These are phyloP conservation scores for Penicillium sp. DNA, from an alignment of 2,329 filamentous ascomycete genomes.

Conservation along the genomic window DNA sequence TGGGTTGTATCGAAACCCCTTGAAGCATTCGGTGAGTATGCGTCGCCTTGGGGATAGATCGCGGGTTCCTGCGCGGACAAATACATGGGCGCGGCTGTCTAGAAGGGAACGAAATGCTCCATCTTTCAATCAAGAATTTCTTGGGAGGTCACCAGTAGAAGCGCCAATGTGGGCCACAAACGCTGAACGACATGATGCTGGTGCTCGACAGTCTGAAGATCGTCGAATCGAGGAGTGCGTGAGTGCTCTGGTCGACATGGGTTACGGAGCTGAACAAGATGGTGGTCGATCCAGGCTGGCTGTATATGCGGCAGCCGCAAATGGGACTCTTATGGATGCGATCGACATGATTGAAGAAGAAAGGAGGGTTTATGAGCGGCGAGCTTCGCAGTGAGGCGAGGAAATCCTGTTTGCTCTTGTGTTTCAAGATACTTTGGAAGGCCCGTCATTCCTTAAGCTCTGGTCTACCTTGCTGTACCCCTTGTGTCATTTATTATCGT, in stretches of 20 bases:
- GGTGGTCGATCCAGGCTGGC: constrained; percentile 39
- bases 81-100: constrained; percentile 22
- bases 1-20: neutral
- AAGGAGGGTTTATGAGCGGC: constrained; percentile 40
- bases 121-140: constrained; percentile 14
- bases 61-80: neutral
- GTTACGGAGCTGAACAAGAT: constrained; percentile 38
- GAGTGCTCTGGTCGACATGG: constrained; percentile 39
- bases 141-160: constrained; percentile 29
- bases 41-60: constrained; percentile 17
- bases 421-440: neutral
- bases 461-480: neutral
- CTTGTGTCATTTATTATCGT: neutral
- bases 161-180: neutral
- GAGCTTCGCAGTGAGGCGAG: constrained; percentile 9
- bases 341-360: constrained; percentile 53
- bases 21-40: constrained; percentile 23
- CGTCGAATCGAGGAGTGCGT: constrained; percentile 38
- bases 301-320: constrained; percentile 45
- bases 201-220: neutral
- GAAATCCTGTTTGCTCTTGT: neutral
- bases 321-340: constrained; percentile 43
- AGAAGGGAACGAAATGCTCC: constrained; percentile 19
- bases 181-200: neutral
- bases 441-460: constrained; percentile 1